These are phyloP conservation scores for Stagonosporopsis chrysanthemi DNA, from an alignment of 2,329 filamentous ascomycete species.

Conservation along the genomic window DNA sequence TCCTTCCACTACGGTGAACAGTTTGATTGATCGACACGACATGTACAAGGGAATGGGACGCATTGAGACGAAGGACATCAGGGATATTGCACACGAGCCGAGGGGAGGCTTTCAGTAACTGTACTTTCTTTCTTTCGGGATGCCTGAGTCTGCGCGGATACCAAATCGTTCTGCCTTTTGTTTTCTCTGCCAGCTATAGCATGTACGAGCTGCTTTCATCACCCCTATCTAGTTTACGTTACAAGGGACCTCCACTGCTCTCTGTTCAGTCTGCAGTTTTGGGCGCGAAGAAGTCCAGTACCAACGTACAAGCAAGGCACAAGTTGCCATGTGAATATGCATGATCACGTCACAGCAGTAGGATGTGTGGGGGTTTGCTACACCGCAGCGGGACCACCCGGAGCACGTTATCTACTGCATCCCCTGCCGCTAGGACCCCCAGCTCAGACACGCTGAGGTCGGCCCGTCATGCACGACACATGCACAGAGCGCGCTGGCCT, in stretches of 20 bases:
- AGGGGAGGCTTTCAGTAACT: constrained; percentile 15
- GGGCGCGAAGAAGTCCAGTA: not conserved
- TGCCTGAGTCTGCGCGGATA: constrained; percentile 9
- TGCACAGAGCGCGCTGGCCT: not conserved
- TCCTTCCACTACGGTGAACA: constrained; percentile 44
- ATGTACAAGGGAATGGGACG: constrained; percentile 49
- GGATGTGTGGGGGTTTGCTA: not conserved
- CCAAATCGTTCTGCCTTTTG: constrained; percentile 3
- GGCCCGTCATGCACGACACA: not conserved
- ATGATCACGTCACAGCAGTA: not conserved
- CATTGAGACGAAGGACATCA: constrained; percentile 51
- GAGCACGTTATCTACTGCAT: not conserved
- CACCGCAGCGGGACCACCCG: not conserved
- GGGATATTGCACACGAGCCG: constrained; percentile 38
- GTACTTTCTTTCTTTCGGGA: not conserved
- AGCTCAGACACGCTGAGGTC: not conserved
- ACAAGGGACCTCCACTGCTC: not conserved
- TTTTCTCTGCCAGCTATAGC: not conserved
- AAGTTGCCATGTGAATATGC: not conserved
- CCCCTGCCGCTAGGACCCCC: not conserved
- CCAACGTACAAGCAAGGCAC: not conserved
- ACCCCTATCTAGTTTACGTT: not conserved
- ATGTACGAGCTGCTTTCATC: not conserved
- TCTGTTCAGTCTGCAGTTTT: not conserved
- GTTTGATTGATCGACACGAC: constrained; percentile 53